Conservation (phyloP, 202 grass and related monocot genomes). For the Saccharum hybrid region DNA sequence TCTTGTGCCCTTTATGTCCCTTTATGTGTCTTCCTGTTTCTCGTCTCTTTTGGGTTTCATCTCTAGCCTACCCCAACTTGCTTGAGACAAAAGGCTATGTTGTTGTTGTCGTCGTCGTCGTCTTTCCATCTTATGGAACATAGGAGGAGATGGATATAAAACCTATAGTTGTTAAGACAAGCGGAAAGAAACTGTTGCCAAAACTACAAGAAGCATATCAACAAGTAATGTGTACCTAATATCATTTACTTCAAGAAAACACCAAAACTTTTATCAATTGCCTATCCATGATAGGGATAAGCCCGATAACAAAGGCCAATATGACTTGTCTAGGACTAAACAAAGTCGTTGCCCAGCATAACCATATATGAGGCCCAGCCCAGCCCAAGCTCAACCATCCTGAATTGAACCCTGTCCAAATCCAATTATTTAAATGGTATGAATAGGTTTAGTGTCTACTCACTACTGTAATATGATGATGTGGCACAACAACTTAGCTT, state of each 20-base stretch:
- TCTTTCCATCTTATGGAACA: background rate
- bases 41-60: no score
- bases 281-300: background rate
- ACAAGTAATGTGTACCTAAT: background rate
- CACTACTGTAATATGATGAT: background rate
- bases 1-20: no score
- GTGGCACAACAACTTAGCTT: background rate
- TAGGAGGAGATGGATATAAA: background rate
- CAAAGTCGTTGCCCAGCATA: background rate
- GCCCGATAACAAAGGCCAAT: background rate
- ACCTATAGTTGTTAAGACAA: background rate
- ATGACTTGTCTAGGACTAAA: background rate
- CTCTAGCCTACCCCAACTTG: no score
- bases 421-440: background rate
- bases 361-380: background rate
- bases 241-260: background rate
- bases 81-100: no score
- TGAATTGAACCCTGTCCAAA: background rate
- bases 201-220: constrained; percentile 1
- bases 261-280: background rate
- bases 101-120: no score
- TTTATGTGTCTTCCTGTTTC: no score
- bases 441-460: background rate
- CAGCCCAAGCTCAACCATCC: background rate
- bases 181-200: background rate